These are phyloP conservation scores for Simmondsia chinensis DNA, from an alignment of 148 eudicot species.

Conservation along the genomic window DNA sequence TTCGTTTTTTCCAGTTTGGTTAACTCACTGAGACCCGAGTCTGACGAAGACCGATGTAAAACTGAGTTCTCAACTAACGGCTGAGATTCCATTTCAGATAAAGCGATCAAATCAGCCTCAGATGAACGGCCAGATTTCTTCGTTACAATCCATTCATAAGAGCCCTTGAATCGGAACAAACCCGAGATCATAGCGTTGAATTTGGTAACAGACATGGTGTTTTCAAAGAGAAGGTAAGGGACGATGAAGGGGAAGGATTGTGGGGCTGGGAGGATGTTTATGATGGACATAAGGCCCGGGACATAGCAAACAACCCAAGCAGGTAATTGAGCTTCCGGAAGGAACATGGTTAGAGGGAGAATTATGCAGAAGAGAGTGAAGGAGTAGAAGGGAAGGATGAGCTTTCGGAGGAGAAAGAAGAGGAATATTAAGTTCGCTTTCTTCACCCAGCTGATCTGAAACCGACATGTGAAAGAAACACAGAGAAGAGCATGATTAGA, in stretches of 20 bases:
- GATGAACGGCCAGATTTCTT: slow-evolving; percentile 90
- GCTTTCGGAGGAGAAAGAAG: slow-evolving; percentile 85
- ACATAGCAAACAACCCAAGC: slow-evolving; percentile 89
- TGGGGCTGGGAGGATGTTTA: slow-evolving; percentile 84
- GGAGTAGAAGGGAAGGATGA: slow-evolving; percentile 83
- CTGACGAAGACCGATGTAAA: slow-evolving; percentile 52
- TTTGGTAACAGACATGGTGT: slow-evolving; percentile 94
- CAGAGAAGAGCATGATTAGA: not conserved
- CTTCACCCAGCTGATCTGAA: slow-evolving; percentile 78
- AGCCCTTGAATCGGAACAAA: slow-evolving; percentile 59
- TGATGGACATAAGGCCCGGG: slow-evolving; percentile 76
- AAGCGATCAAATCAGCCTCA: slow-evolving; percentile 61
- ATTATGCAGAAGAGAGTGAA: slow-evolving; percentile 92
- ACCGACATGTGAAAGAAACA: slow-evolving; percentile 9
- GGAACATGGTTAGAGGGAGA: slow-evolving; percentile 87
- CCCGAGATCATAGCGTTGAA: slow-evolving; percentile 94
- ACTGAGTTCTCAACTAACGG: slow-evolving; percentile 12
- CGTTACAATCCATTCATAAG: slow-evolving; percentile 91
- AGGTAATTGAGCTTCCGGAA: slow-evolving; percentile 86
- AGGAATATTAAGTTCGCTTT: slow-evolving; percentile 72
- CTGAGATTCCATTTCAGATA: slow-evolving; percentile 49
- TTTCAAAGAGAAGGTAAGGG: slow-evolving; percentile 76
- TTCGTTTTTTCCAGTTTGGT: slow-evolving; percentile 39
- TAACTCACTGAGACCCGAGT: slow-evolving; percentile 66
- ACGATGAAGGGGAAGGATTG: slow-evolving; percentile 82